Percentiles rank a stretch among this genome's conserved stretches.
Evolutionary conservation across 768 basidiomycete species (phyloP).

Genomic region (Macrocybe gigantea): DNA sequence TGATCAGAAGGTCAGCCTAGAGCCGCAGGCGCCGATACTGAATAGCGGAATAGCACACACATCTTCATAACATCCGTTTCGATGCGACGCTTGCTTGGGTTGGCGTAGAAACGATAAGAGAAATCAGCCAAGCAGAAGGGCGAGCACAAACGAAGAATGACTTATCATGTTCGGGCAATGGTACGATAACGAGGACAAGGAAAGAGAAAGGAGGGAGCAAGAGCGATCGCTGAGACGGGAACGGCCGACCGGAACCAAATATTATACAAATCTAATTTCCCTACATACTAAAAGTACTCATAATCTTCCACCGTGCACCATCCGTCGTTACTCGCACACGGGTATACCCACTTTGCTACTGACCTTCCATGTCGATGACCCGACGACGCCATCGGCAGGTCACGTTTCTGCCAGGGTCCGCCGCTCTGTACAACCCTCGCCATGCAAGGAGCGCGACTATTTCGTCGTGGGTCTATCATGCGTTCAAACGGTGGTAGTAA

Average conservation of each 20-base stretch:
- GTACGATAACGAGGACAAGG: background rate
- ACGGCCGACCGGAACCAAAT: slow-evolving; percentile 1
- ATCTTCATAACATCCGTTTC: slow-evolving; percentile 99
- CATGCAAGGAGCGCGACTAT: slow-evolving; percentile 38
- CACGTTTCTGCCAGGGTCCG: slow-evolving; percentile 16
- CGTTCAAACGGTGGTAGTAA: background rate
- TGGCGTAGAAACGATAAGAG: slow-evolving; percentile 46
- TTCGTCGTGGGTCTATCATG: background rate
- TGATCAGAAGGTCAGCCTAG: slow-evolving; percentile 24
- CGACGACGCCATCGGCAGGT: slow-evolving; percentile 8
- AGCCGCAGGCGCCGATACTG: background rate
- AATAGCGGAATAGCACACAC: slow-evolving; percentile 36
- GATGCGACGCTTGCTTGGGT: slow-evolving; percentile 86
- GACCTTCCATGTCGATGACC: slow-evolving; percentile 11
- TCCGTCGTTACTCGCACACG: slow-evolving; percentile 52
- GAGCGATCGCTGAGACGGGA: slow-evolving; percentile 7
- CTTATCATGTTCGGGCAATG: slow-evolving; percentile 53
- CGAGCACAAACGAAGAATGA: slow-evolving; percentile 10
- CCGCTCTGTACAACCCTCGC: slow-evolving; percentile 29
- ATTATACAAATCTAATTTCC: background rate
- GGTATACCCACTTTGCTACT: slow-evolving; percentile 32
- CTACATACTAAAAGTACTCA: slow-evolving; percentile 25
- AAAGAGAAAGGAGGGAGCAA: slow-evolving; percentile 4
- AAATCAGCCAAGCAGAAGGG: slow-evolving; percentile 11
- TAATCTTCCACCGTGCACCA: slow-evolving; percentile 61